Base-by-base conservation (phyloP, 345 rosid genomes). In the Lepidium didymum region DNA sequence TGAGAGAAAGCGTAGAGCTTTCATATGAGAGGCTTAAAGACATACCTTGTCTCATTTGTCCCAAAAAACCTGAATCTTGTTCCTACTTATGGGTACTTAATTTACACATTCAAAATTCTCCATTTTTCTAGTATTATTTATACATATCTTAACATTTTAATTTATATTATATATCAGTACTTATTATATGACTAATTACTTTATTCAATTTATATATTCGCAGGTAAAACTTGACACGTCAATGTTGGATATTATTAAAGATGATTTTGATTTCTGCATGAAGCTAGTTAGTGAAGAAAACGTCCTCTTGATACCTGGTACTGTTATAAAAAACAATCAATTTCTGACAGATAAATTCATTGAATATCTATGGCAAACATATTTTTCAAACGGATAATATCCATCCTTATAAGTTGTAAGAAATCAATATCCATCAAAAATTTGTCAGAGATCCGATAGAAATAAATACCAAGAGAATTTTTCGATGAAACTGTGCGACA, bases 221-320 rank as follows among this genome's bases (percentile, higher is more conserved):
- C 83, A 82, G 95, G 77, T 78, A 27, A 85, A 85, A 74, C 70
- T 86, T 43, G 65, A 85, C 41, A 27, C 78, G n/a, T 73, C 82
- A 18, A 8, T 66, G 72, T 35, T 89, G 43, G 83, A 85, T 43
- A 82, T 61, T 56, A 82, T 89, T 3, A 37, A 54, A 5, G 84
- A 85, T 67, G 31, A 27, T 27, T 27, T 27, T 27, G 31, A 27
- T 27, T 27, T 27, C 6, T 27, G 31, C 31, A 27, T 68, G 60
- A 82, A 81, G 78, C 73, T 89, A 49, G 78, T 69, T 7, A 72
- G 33, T 41, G 91, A 89, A 62, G 93, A 87, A 65, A 82, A 83
- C 1, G 85, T 84, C 35, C 58, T 86, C 7, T 73, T 83, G 62
- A 52, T 85, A 23, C 91, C 96, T 8, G 91, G 91, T 84, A 52